Evolutionary conservation across 106 monocot genomes (phyloP).

Genomic region (Phalaenopsis aphrodite): DNA sequence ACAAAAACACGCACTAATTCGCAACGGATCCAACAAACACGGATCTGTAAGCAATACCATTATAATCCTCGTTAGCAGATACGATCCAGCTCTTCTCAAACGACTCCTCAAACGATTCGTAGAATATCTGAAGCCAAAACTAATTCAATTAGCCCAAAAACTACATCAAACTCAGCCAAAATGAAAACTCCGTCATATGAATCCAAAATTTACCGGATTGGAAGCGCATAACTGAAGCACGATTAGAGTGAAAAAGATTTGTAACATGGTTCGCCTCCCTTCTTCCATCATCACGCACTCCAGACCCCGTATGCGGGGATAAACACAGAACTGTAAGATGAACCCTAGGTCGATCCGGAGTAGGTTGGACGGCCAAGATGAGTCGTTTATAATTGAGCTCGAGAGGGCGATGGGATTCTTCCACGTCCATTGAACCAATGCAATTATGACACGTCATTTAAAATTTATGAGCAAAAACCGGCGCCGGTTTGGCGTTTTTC

Average conservation of each 20-base stretch:
- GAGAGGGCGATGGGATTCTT: no score
- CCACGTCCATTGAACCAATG: no score
- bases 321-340: not conserved
- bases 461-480: no score
- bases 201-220: constrained; percentile 33
- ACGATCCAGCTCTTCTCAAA: constrained; percentile 67
- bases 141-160: not conserved
- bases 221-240: constrained; percentile 33
- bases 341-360: constrained; percentile 3
- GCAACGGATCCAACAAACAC: not conserved
- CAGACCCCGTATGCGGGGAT: no score
- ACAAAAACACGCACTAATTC: not conserved
- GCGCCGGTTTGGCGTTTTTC: no score
- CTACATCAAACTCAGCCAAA: not conserved
- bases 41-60: constrained; percentile 31
- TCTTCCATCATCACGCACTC: not conserved
- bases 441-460: no score
- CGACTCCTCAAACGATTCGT: constrained; percentile 59
- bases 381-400: not conserved
- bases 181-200: not conserved
- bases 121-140: constrained; percentile 38
- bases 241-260: constrained; percentile 12
- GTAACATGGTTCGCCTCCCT: not conserved
- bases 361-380: not conserved
- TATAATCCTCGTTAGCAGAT: constrained; percentile 57